Base-by-base conservation (phyloP, 306 rosid species). In the Hippophae rhamnoides region DNA sequence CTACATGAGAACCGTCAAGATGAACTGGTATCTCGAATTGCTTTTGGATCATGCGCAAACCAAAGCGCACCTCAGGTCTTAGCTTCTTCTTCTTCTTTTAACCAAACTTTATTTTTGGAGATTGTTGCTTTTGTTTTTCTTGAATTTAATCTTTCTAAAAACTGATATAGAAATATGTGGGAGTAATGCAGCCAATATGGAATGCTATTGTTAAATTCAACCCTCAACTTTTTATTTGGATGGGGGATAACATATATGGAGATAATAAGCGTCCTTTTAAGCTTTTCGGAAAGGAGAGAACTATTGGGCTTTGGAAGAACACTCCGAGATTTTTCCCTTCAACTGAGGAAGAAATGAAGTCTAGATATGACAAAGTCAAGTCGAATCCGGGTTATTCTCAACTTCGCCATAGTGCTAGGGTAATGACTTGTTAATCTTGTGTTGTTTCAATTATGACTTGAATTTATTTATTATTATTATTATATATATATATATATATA, bases 161-260 rank as follows among this genome's bases (percentile, higher is more conserved):
- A 26, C 52, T 44, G 7, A 2, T 43, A 14, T n/a, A 2, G 5
- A 10, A 11, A 26, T 7, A 12, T 38, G 8, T 25, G 11, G 5
- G 13, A 18, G 25, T 25, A 11, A 62, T 79, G 69, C 79, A 84
- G 93, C 87, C 70, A 50, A 78, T 84, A 48, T 88, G 93, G 96
- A 74, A 84, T 68, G 82, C 89, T 47, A 60, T 88, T 52, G 41
- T 62, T 47, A 66, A 68, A 46, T 88, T 78, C 60, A 76, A 57
- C 65, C 96, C 96, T 18, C 96, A 84, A 26, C 63, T 88, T 59
- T 84, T 88, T 71, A 74, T 88, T 74, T 88, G 86, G 82, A 67
- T 88, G 43, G 96, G 96, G 58, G 96, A 88, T 73, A 88, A 84
- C 82, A 82, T 88, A 27, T 88, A 88, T 45, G 96, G 96, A 69